Percentiles rank a stretch among this genome's conserved stretches.
These are phyloP conservation scores for Mrakia hoshinonis DNA, from an alignment of 768 basidiomycete genomes.

Conservation along the genomic window DNA sequence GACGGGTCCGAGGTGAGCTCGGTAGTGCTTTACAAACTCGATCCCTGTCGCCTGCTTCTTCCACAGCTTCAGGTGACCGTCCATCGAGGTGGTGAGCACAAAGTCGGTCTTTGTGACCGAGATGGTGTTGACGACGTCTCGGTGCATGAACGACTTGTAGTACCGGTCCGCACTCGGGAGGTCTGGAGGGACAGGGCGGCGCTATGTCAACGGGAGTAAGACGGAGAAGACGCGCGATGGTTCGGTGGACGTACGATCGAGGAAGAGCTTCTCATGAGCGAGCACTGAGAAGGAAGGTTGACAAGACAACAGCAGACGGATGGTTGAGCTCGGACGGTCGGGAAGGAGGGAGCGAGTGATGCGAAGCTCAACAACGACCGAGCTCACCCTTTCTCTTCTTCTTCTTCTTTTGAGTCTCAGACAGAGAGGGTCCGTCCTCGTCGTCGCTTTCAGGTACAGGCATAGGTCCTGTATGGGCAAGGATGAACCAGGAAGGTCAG, in stretches of 20 bases:
- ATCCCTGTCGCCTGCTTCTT: slow-evolving; percentile 93
- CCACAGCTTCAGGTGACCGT: slow-evolving; percentile 97
- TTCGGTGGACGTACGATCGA: too few relatives aligned
- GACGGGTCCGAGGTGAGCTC: slow-evolving; percentile 76
- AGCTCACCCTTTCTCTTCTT: slow-evolving; percentile 23
- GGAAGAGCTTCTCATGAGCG: slow-evolving; percentile 82
- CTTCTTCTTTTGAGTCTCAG: slow-evolving; percentile 12
- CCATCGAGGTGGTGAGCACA: slow-evolving; percentile 83
- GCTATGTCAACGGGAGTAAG: too few relatives aligned
- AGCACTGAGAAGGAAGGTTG: slow-evolving; percentile 63
- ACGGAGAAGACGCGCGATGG: too few relatives aligned
- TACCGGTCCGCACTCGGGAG: slow-evolving; percentile 87
- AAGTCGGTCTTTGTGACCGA: slow-evolving; percentile 92
- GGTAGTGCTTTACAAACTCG: slow-evolving; percentile 97
- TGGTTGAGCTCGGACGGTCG: neutral
- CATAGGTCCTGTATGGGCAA: slow-evolving; percentile 11
- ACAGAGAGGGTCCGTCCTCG: slow-evolving; percentile 14
- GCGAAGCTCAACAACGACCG: neutral
- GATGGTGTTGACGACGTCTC: slow-evolving; percentile 80
- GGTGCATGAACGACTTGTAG: slow-evolving; percentile 96
- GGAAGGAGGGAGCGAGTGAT: neutral
- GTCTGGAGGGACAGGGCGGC: too few relatives aligned
- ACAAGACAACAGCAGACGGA: neutral
- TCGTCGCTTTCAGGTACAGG: slow-evolving; percentile 17
- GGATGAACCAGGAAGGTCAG: neutral